Evolutionary conservation across 2,329 filamentous ascomycete genomes (phyloP).

Genomic region (Bipolaris gigantea): DNA sequence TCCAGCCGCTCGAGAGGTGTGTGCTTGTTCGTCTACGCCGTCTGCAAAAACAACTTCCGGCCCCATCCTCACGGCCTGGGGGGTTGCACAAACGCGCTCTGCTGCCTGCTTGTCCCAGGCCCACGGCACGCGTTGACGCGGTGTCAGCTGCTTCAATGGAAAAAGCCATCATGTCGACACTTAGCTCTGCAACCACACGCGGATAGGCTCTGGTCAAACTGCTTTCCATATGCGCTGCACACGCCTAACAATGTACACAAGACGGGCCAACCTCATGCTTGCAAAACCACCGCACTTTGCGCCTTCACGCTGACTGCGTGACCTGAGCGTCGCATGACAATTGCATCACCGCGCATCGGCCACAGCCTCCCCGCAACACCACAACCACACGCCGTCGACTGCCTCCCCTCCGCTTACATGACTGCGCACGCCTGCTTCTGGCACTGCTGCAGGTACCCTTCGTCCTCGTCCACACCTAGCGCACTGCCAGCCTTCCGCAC

Average conservation of each 20-base stretch:
- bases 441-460: slow-evolving; percentile 73
- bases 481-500: slow-evolving; percentile 58
- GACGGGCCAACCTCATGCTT: not conserved
- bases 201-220: not conserved
- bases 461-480: slow-evolving; percentile 66
- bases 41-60: not conserved
- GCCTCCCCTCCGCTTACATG: slow-evolving; percentile 40
- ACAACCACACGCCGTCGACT: slow-evolving; percentile 1
- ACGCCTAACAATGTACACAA: not conserved
- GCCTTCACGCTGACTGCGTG: slow-evolving; percentile 31
- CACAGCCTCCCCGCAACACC: slow-evolving; percentile 15
- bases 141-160: slow-evolving; percentile 25
- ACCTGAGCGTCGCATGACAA: slow-evolving; percentile 36
- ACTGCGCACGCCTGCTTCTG: slow-evolving; percentile 49
- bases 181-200: not conserved
- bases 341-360: slow-evolving; percentile 26
- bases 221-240: not conserved
- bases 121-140: slow-evolving; percentile 22
- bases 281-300: slow-evolving; percentile 6
- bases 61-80: slow-evolving; percentile 2
- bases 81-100: slow-evolving; percentile 18
- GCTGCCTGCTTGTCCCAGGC: slow-evolving; percentile 18
- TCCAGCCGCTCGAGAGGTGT: not conserved
- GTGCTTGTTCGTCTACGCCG: not conserved
- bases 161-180: not conserved